Base-by-base conservation (phyloP, 805 yeast genomes). In the Zygoascus ofunaensis region DNA sequence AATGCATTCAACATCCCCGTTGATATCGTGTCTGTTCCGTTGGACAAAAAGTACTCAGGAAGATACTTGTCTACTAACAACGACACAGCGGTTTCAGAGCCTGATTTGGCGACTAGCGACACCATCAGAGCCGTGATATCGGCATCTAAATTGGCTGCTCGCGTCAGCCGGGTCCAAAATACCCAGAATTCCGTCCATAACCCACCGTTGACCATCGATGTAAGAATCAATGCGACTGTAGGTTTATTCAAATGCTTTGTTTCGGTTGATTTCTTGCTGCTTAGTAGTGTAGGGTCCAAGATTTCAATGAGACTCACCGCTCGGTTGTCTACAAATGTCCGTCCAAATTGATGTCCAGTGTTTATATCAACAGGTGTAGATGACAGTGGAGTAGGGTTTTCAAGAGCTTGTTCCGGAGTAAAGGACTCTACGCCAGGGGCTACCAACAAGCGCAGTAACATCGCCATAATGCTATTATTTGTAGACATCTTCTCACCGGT, bases 171-270 rank as follows among this genome's bases (percentile, higher is more conserved):
- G 19, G 52, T 47, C 52, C 59, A 54, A 2, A 55, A 40, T 19
- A 52, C 47, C 67, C 67, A 64, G 38, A 64, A 60, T 19, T 54
- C 44, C 22, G 42, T 45, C 56, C 57, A 60, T 17, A 44, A 41
- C 12, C 46, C 48, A 14, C 51, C 53, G 39, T 58, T 58, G 15
- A 56, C 55, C 24, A 62, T 48, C 3, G 60, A 51, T 2, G 60
- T 47, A 22, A 63, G 48, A 15, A 54, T 45, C 49, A 61, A 48
- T 3, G 52, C 48, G 5, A 59, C 47, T 18, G 46, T 33, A 17
- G 45, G 41, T 21, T 37, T 37, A 33, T 15, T 37, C 19, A 37
- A 26, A n/a, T 26, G 33, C 3, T 10, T n/a, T 3, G 19, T 5
- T 36, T 34, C 32, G 47, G 12, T 24, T 37, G 39, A 33, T 37